phyloP scores from a whole-genome alignment of 2,329 filamentous ascomycete genomes.

The Dothideomycetidae sp. region DNA sequence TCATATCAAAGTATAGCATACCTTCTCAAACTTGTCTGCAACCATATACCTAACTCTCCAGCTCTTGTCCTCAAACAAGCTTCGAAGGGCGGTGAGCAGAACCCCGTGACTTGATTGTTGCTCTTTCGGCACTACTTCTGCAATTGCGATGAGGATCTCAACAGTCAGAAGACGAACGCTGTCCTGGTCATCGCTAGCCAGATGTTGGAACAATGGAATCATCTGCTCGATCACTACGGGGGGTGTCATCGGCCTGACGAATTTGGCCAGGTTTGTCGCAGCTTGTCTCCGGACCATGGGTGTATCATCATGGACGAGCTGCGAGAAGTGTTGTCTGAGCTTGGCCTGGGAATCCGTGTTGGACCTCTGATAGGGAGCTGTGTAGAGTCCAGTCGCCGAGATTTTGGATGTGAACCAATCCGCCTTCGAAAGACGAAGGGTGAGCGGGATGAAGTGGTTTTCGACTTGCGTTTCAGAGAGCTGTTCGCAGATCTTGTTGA shows the following conservation, averaged over 20 bases:
- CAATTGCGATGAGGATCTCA: constrained; percentile 89
- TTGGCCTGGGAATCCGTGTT: constrained; percentile 77
- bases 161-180: constrained; percentile 92
- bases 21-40: constrained; percentile 95
- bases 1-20: constrained; percentile 25
- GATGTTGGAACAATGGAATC: constrained; percentile 96
- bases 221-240: constrained; percentile 92
- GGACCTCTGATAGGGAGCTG: constrained; percentile 82
- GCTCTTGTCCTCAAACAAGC: constrained; percentile 96
- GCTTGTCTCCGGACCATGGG: constrained; percentile 97
- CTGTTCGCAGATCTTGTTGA: constrained; percentile 97
- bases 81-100: constrained; percentile 75
- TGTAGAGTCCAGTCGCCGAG: constrained; percentile 91
- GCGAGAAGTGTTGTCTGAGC: constrained; percentile 79
- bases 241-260: constrained; percentile 91
- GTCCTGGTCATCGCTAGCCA: constrained; percentile 93
- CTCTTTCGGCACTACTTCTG: constrained; percentile 94
- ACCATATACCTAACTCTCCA: constrained; percentile 99
- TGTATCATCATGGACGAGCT: constrained; percentile 93
- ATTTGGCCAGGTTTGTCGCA: constrained; percentile 91
- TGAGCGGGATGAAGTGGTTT: constrained; percentile 92
- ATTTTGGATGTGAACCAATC: constrained; percentile 99
- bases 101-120: constrained; percentile 95
- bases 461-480: constrained; percentile 87
- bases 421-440: constrained; percentile 90